A percentile compares a stretch with the other conserved stretches of the same genome.
Evolutionary conservation across 73 alveolate species (phyloP).

Genomic region (Paramecium sonneborni): DNA sequence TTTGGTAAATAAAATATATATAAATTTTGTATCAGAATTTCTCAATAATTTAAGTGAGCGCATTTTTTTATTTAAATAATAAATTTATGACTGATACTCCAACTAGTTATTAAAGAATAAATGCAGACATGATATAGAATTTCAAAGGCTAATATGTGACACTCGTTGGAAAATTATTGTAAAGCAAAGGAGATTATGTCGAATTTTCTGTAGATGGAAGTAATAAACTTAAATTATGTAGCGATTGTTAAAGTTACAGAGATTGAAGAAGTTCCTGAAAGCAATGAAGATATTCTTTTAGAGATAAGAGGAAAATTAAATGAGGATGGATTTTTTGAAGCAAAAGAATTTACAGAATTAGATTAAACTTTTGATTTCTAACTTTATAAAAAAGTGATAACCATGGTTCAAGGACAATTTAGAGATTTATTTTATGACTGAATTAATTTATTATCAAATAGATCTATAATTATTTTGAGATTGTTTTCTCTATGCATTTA

Average conservation of each 20-base stretch:
- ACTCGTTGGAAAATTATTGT: background rate
- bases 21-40: background rate
- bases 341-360: constrained; percentile 25
- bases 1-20: no score
- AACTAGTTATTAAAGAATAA: background rate
- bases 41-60: background rate
- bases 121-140: constrained; percentile 1
- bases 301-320: background rate
- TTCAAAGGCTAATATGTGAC: background rate
- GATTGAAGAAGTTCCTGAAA: constrained; percentile 24
- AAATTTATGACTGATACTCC: background rate
- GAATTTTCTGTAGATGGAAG: background rate
- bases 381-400: background rate
- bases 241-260: background rate
- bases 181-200: constrained; percentile 10
- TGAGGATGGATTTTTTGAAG: background rate
- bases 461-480: background rate
- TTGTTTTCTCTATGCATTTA: no score
- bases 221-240: background rate
- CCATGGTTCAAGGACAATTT: background rate
- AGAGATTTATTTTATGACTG: constrained; percentile 1
- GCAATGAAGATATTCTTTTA: background rate
- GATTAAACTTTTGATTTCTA: background rate
- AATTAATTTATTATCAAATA: background rate
- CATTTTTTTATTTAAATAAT: background rate